Evolutionary conservation across 768 basidiomycete species (phyloP), one percentile per base, ranked within the genome.

Genomic region (Galerina sulciceps): DNA sequence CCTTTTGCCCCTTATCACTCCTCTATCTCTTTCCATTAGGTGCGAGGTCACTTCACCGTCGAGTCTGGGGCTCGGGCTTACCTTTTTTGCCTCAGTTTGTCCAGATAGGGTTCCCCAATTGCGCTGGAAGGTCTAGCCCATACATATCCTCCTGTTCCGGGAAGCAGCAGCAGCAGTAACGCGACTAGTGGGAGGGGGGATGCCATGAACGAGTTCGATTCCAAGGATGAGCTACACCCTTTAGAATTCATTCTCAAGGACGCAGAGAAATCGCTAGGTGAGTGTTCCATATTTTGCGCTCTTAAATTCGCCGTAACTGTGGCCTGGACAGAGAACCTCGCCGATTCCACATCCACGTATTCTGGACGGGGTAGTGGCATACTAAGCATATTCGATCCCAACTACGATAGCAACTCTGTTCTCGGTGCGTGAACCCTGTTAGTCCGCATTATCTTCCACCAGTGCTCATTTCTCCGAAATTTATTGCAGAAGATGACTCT

Each of bases 401-500:
- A 77, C 50, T 67, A 71, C 55, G 75, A 75, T 61, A 66, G 67
- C 42, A 67, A 63, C 41, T 72, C 72, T 14, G 59, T 71, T 14
- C 59, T 72, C 41, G 73, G 73, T 73, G 56, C 56, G 67, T 59
- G 11, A 46, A 6, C 50, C 20, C 26, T 50, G 31, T 40, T 23
- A 17, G 2, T 40, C 40, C 5, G 11, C 36, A 14, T 22, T 15
- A 37, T 26, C 20, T 35, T 43, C 54, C 20, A 57, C 34, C n/a
- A 22, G 35, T 45, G 49, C 22, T 31, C 20, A 34, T 14, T 46
- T 43, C 48, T 55, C 56, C 44, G 36, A 49, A 42, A 35, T 37
- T 42, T 56, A 58, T 23, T 26, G 37, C 63, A 76, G 78, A 72
- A 65, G 89, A 93, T 62, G 92, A 93, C 69, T 92, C 90, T 2